phyloP scores from a whole-genome alignment of 179 eudicot genomes.

The Amaranthus tricolor region DNA sequence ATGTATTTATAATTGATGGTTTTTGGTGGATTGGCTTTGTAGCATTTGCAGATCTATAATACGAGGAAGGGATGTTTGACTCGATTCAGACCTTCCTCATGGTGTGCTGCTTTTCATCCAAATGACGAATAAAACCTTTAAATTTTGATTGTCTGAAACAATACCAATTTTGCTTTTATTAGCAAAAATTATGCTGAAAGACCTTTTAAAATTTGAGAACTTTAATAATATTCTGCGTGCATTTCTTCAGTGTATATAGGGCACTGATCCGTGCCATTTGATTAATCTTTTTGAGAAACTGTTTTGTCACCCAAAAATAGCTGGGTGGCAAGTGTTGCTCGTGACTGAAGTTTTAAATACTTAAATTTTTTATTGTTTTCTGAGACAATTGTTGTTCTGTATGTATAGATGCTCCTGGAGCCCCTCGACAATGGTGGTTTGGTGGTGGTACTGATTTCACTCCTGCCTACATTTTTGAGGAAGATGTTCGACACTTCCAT shows the following conservation, averaged over 20 bases:
- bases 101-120: background rate
- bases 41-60: too few species aligned
- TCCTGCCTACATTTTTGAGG: conserved; percentile 92
- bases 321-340: too few species aligned
- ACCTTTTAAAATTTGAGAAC: background rate
- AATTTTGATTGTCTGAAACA: background rate
- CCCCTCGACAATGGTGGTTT: conserved; percentile 98
- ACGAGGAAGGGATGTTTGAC: too few species aligned
- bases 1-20: too few species aligned
- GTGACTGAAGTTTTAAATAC: too few species aligned
- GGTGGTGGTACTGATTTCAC: conserved; percentile 98
- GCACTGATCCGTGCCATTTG: background rate
- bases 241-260: background rate
- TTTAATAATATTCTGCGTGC: background rate
- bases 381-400: conserved; percentile 39
- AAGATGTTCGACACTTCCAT: conserved; percentile 95
- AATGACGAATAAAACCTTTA: background rate
- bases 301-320: too few species aligned
- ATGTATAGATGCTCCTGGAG: conserved; percentile 79
- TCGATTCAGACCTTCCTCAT: background rate
- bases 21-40: too few species aligned
- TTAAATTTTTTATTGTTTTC: too few species aligned
- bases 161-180: background rate
- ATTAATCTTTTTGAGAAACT: too few species aligned
- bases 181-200: background rate